Evolutionary conservation across 75 land plant genomes (phyloP), one percentile per base, ranked within the genome.

Genomic region (Sequoiadendron giganteum): DNA sequence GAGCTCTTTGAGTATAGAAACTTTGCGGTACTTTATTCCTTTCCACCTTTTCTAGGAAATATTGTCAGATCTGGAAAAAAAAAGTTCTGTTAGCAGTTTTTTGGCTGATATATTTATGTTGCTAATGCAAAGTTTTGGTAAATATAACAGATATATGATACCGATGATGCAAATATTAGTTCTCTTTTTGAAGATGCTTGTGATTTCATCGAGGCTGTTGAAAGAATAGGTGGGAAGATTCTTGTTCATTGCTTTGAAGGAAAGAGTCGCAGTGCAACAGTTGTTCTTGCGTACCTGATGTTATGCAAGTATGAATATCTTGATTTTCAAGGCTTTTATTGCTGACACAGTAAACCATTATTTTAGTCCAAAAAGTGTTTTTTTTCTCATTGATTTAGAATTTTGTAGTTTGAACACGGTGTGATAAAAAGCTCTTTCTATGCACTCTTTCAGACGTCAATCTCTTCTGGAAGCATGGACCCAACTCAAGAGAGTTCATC

Each of bases 241-340:
- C 86, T 98, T 87, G 97, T 98, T 38, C 99, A 98, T 87, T 98
- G 99, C 88, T 98, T 98, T 92, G 99, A 98, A 92, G 99, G 99
- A 47, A 97, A 91, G 90, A 98, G 99, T 90, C 92, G 99, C 52
- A 98, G 99, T 89, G 96, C 96, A 36, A 96, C 99, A 47, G 68
- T 97, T 18, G 96, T 98, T 75, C 91, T 98, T 65, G 99, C 99
- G 11, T 98, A 95, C 87, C 86, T 98, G 45, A 97, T 98, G 96
- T 92, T 93, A 34, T 88, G 90, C 77, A 96, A 97, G 99, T 98
- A 95, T 91, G 95, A 73, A 19, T 65, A 68, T 15, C 25, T 56
- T 56, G 42, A 10, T 85, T 73, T 52, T 85, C 28, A 65, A 65
- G 40, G 19, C 43, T 36, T 36, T 30, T 30, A 5, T 11, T 48